Evolutionary conservation across 2,329 filamentous ascomycete species (phyloP).

Genomic region (Clonostachys rhizophaga): DNA sequence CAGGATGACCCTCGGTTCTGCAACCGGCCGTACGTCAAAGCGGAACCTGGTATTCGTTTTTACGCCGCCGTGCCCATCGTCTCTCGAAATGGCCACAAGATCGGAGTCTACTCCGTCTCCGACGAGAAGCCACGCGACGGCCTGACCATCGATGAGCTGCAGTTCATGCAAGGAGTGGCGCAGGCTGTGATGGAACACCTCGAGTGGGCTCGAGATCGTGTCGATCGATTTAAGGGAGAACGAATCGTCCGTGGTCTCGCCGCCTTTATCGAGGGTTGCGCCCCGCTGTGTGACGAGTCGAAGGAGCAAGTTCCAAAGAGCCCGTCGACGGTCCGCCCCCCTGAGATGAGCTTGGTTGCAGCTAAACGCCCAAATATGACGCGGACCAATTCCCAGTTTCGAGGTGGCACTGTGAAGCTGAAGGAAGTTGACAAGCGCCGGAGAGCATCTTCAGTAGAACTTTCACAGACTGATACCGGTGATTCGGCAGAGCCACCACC

Average conservation of each 20-base stretch:
- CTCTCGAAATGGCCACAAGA: slow-evolving; percentile 45
- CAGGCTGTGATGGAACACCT: slow-evolving; percentile 57
- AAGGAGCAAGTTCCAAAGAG: not conserved
- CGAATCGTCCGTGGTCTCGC: slow-evolving; percentile 50
- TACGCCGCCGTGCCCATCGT: slow-evolving; percentile 51
- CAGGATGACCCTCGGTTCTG: slow-evolving; percentile 23
- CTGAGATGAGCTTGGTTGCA: not conserved
- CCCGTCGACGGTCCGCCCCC: not conserved
- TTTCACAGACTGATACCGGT: not conserved
- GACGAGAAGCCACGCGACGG: slow-evolving; percentile 51
- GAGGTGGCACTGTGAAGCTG: too few relatives aligned
- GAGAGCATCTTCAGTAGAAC: not conserved
- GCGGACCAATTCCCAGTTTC: not conserved
- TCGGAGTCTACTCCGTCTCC: slow-evolving; percentile 56
- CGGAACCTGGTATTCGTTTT: slow-evolving; percentile 23
- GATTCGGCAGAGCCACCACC: not conserved
- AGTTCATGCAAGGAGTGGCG: slow-evolving; percentile 52
- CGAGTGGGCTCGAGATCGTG: slow-evolving; percentile 47
- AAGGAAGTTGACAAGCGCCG: not conserved
- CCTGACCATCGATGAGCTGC: slow-evolving; percentile 38
- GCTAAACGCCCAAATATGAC: not conserved
- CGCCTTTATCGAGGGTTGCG: slow-evolving; percentile 42
- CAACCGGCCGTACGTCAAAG: slow-evolving; percentile 20
- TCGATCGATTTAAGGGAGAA: slow-evolving; percentile 45
- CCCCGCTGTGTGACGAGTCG: not conserved